Percentiles rank a stretch among this genome's conserved stretches.
Evolutionary conservation across 1,139 yeast genomes (phyloP).

Genomic region (Nakaseomyces sp.): DNA sequence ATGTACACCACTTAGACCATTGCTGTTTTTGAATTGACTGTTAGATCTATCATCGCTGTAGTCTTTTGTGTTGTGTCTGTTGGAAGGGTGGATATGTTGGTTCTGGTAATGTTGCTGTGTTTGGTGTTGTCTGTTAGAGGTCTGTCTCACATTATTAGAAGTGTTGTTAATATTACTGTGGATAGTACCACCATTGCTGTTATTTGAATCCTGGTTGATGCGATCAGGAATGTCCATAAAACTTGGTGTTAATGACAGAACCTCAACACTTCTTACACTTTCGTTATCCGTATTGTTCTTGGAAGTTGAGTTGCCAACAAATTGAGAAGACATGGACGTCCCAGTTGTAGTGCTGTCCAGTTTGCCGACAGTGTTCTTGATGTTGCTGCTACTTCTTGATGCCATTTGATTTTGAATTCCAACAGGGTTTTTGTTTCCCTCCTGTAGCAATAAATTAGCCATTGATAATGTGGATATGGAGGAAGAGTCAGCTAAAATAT

Average conservation of each 20-base stretch:
- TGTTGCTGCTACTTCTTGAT: slow-evolving; percentile 3
- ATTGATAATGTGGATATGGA: slow-evolving; percentile 19
- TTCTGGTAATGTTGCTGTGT: neutral
- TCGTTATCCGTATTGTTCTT: slow-evolving; percentile 17
- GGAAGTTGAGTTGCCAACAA: slow-evolving; percentile 10
- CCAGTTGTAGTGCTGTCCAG: neutral
- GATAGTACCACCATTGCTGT: neutral
- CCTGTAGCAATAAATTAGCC: slow-evolving; percentile 17
- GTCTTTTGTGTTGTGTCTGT: neutral
- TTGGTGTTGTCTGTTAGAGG: neutral
- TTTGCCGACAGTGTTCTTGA: slow-evolving; percentile 5
- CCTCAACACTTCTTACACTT: slow-evolving; percentile 31
- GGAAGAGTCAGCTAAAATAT: slow-evolving; percentile 31
- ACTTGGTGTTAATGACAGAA: slow-evolving; percentile 33
- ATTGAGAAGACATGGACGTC: slow-evolving; percentile 2
- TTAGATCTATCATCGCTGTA: slow-evolving; percentile 1
- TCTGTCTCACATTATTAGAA: neutral
- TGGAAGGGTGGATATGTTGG: neutral
- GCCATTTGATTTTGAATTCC: slow-evolving; percentile 6
- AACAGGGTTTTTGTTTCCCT: slow-evolving; percentile 9
- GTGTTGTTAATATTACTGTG: neutral
- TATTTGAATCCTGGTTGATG: neutral
- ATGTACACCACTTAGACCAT: neutral
- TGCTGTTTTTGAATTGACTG: neutral
- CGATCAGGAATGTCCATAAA: slow-evolving; percentile 33